Percentiles rank a stretch among this genome's conserved stretches.
phyloP scores from a whole-genome alignment of 208 protist genomes.

The Trichomonas gallinae region DNA sequence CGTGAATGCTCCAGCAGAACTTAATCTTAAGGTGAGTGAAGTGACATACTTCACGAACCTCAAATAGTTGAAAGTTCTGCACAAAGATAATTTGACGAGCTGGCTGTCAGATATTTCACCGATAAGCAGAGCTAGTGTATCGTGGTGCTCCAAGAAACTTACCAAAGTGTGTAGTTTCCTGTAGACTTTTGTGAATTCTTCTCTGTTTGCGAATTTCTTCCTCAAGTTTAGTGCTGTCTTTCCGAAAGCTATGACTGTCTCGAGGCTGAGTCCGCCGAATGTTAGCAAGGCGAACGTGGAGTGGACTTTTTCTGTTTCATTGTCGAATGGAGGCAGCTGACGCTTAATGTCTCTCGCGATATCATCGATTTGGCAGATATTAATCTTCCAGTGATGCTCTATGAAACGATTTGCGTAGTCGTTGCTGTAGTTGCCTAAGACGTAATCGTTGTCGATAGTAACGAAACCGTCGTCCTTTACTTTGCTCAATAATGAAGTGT shows the following conservation, averaged over 20 bases:
- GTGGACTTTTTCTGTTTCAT: background rate
- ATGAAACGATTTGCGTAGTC: background rate
- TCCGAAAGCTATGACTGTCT: background rate
- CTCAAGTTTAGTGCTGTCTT: background rate
- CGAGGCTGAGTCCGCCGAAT: background rate
- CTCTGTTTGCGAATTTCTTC: background rate
- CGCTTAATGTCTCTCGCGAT: background rate
- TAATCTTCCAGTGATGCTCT: background rate
- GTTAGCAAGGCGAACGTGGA: background rate
- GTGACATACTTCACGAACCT: background rate
- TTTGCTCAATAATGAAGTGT: background rate
- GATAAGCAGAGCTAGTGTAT: background rate
- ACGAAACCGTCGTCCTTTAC: background rate
- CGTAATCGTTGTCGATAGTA: background rate
- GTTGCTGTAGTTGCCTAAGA: background rate
- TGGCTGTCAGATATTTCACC: background rate
- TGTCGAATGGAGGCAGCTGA: background rate
- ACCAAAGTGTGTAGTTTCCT: background rate
- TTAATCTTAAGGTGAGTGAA: background rate
- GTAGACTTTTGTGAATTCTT: background rate
- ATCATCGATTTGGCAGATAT: background rate
- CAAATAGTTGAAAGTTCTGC: background rate
- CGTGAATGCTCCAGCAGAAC: background rate
- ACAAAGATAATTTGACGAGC: background rate
- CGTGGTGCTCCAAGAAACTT: background rate